Evolutionary conservation across 768 basidiomycete species (phyloP).

Genomic region (Trametes cingulata): DNA sequence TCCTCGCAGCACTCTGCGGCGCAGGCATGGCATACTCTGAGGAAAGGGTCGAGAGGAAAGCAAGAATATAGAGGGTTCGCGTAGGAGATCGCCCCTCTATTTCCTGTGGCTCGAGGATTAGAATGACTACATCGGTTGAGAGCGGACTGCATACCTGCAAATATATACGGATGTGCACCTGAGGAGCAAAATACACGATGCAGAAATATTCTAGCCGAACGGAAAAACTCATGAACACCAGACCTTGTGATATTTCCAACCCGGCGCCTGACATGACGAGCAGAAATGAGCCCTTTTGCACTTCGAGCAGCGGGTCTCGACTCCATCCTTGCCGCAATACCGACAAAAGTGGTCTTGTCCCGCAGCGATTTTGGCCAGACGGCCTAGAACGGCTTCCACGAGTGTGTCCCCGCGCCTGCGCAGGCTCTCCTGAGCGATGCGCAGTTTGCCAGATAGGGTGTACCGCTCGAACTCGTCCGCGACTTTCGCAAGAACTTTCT

Average conservation of each 20-base stretch:
- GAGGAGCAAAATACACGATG: background rate
- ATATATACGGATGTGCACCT: too few relatives aligned
- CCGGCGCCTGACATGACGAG: constrained; percentile 17
- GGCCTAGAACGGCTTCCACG: constrained; percentile 14
- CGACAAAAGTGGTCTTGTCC: constrained; percentile 24
- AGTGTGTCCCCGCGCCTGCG: constrained; percentile 17
- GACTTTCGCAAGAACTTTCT: constrained; percentile 16
- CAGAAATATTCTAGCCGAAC: background rate
- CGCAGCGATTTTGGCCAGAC: constrained; percentile 13
- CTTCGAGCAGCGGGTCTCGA: constrained; percentile 23
- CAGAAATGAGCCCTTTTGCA: constrained; percentile 26
- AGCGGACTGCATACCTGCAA: background rate
- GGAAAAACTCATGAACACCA: constrained; percentile 18
- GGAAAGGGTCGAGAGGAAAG: too few relatives aligned
- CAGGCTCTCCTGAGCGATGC: constrained; percentile 3
- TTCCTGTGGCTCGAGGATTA: too few relatives aligned
- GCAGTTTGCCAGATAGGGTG: constrained; percentile 12
- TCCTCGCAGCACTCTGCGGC: too few relatives aligned
- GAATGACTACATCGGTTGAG: too few relatives aligned
- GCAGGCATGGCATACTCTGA: too few relatives aligned
- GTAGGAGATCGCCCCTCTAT: too few relatives aligned
- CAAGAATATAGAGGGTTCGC: too few relatives aligned
- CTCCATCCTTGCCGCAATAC: constrained; percentile 26
- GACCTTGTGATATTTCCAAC: constrained; percentile 25
- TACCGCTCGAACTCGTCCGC: constrained; percentile 17